Evolutionary conservation across 2,329 filamentous ascomycete species (phyloP).

Genomic region (Neurospora crassa): DNA sequence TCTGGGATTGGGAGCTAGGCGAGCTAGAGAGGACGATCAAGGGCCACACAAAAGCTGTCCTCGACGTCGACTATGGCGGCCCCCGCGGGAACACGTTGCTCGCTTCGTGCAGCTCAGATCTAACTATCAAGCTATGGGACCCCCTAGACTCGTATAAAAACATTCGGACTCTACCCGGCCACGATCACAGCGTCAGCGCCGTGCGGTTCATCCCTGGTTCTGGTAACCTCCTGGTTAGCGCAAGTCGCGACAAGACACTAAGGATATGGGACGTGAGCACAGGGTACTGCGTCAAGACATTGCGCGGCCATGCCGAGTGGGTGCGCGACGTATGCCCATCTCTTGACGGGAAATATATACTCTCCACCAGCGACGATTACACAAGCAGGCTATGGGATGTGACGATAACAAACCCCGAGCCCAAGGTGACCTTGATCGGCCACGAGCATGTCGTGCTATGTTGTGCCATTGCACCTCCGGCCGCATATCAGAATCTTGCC

Average conservation of each 20-base stretch:
- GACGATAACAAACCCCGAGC: conserved; percentile 55
- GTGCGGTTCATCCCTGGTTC: conserved; percentile 82
- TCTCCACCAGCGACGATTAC: conserved; percentile 77
- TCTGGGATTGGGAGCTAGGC: conserved; percentile 94
- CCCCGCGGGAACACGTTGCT: conserved; percentile 70
- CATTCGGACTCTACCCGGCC: conserved; percentile 79
- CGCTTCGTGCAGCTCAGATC: conserved; percentile 73
- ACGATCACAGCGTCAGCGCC: conserved; percentile 85
- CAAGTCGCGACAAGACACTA: conserved; percentile 75
- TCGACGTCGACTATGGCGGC: conserved; percentile 85
- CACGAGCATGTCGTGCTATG: conserved; percentile 85
- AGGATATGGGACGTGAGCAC: conserved; percentile 90
- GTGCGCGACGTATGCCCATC: conserved; percentile 82
- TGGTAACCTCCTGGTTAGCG: conserved; percentile 77
- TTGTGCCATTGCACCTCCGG: conserved; percentile 72
- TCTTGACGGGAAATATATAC: conserved; percentile 69
- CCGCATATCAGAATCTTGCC: conserved; percentile 69
- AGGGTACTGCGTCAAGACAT: conserved; percentile 85
- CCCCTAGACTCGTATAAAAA: conserved; percentile 91
- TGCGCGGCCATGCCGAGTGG: conserved; percentile 80
- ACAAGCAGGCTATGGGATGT: conserved; percentile 81
- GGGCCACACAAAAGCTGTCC: conserved; percentile 79
- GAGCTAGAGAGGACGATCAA: conserved; percentile 87
- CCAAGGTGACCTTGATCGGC: conserved; percentile 70
- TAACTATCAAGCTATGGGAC: conserved; percentile 94